A percentile compares a stretch with the other conserved stretches of the same genome.
phyloP scores from a whole-genome alignment of 768 basidiomycete species.

The Kwoniella heveanensis region DNA sequence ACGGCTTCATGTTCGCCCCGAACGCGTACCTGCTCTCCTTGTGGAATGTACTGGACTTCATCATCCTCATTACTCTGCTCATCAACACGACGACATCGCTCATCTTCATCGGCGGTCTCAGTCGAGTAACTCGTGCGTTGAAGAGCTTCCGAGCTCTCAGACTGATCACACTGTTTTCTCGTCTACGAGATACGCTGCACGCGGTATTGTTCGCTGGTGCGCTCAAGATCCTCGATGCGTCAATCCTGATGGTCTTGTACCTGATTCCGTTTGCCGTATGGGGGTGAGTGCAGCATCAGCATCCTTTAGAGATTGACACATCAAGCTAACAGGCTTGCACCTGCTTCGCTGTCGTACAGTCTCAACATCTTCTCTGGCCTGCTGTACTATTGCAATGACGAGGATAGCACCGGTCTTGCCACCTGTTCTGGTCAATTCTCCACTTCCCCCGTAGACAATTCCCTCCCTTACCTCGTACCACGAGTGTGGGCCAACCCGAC shows the following conservation, averaged over 20 bases:
- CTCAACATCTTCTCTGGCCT: conserved; percentile 86
- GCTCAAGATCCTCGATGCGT: conserved; percentile 82
- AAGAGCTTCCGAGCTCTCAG: conserved; percentile 87
- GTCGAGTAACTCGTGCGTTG: conserved; percentile 77
- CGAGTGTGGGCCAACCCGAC: conserved; percentile 85
- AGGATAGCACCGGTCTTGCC: conserved; percentile 60
- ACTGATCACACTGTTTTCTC: conserved; percentile 83
- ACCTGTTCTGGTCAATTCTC: conserved; percentile 77
- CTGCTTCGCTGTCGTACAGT: conserved; percentile 56
- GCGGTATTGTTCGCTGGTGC: conserved; percentile 84
- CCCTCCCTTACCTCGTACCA: conserved; percentile 68
- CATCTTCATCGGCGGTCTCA: conserved; percentile 74
- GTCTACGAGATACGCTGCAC: conserved; percentile 80
- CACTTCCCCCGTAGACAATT: conserved; percentile 63
- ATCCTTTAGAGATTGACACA: neutral
- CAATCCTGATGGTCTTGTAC: conserved; percentile 76
- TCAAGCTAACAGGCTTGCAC: conserved; percentile 12
- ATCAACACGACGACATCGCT: conserved; percentile 73
- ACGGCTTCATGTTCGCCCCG: conserved; percentile 77
- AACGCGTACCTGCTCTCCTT: conserved; percentile 81
- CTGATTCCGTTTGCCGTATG: conserved; percentile 57
- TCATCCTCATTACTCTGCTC: conserved; percentile 76
- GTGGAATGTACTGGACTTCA: conserved; percentile 88
- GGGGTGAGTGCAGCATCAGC: conserved; percentile 40
- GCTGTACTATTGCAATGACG: conserved; percentile 83